These are phyloP conservation scores for Aspergillus sergii DNA, from an alignment of 2,329 filamentous ascomycete species.

Conservation along the genomic window DNA sequence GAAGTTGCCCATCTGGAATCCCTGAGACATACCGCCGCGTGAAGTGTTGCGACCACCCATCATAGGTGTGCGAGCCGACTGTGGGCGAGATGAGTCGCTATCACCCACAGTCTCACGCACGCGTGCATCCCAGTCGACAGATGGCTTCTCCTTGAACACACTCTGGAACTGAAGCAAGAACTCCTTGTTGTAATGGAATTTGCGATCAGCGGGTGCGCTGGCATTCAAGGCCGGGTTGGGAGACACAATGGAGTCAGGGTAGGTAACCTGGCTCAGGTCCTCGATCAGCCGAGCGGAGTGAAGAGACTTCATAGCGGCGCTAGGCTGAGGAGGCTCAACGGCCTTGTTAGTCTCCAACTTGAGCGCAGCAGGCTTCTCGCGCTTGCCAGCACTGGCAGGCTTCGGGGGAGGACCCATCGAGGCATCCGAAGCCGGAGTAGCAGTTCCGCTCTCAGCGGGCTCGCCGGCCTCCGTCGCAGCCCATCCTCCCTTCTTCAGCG, in stretches of 20 bases:
- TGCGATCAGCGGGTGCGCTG: constrained; percentile 68
- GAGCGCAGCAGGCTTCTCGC: constrained; percentile 78
- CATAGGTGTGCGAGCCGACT: constrained; percentile 53
- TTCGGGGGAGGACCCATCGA: constrained; percentile 57
- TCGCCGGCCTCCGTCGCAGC: constrained; percentile 41
- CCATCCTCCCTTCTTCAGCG: constrained; percentile 46
- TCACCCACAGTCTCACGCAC: constrained; percentile 85
- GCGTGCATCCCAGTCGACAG: constrained; percentile 86
- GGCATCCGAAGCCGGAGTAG: constrained; percentile 49
- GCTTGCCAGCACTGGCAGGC: constrained; percentile 62
- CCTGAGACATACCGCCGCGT: constrained; percentile 54
- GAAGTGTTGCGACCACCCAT: constrained; percentile 55
- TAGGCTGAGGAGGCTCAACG: constrained; percentile 89
- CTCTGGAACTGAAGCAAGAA: constrained; percentile 96
- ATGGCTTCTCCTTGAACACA: constrained; percentile 96
- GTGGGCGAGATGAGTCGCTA: constrained; percentile 65
- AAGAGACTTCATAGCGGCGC: constrained; percentile 87
- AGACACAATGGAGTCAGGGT: constrained; percentile 80
- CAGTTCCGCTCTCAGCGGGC: constrained; percentile 47
- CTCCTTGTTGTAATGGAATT: constrained; percentile 93
- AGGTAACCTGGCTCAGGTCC: constrained; percentile 75
- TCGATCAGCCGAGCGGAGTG: constrained; percentile 88
- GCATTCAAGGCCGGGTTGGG: constrained; percentile 90
- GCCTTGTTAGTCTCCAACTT: constrained; percentile 86
- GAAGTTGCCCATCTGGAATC: constrained; percentile 73